A percentile compares a stretch with the other conserved stretches of the same genome.
These are phyloP conservation scores for Candida sp. DNA, from an alignment of 1,139 yeast species.

Conservation along the genomic window DNA sequence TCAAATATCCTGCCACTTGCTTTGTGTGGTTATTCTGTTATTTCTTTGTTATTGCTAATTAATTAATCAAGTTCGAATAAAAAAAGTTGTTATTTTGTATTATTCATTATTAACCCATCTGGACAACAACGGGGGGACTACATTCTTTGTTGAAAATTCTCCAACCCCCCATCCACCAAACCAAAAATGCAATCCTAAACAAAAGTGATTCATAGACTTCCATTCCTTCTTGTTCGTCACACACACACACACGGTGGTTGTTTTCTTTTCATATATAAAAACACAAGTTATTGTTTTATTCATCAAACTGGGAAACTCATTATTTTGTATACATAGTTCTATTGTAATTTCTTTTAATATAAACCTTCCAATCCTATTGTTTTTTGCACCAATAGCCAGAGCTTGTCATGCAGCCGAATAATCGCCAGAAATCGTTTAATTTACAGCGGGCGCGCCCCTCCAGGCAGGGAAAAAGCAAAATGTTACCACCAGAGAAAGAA, in stretches of 20 bases:
- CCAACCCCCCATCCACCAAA: not conserved
- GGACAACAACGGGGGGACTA: not conserved
- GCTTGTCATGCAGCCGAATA: not conserved
- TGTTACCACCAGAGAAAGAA: not conserved
- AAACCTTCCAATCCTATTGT: not conserved
- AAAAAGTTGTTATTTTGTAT: not conserved
- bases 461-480: not conserved
- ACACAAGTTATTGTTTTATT: not conserved
- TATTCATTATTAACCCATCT: not conserved
- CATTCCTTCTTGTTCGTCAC: not conserved
- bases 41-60: too few relatives aligned
- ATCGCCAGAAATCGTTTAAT: not conserved
- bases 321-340: not conserved
- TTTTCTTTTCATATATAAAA: not conserved
- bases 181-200: not conserved
- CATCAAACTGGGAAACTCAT: not conserved
- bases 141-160: not conserved
- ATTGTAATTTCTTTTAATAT: conserved; percentile 1
- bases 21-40: not conserved
- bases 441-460: not conserved
- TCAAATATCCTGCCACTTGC: not conserved
- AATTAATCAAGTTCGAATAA: not conserved
- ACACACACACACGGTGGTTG: not conserved
- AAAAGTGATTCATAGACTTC: not conserved
- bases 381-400: not conserved